phyloP scores from a whole-genome alignment of 768 basidiomycete genomes.

The Bullera alba region DNA sequence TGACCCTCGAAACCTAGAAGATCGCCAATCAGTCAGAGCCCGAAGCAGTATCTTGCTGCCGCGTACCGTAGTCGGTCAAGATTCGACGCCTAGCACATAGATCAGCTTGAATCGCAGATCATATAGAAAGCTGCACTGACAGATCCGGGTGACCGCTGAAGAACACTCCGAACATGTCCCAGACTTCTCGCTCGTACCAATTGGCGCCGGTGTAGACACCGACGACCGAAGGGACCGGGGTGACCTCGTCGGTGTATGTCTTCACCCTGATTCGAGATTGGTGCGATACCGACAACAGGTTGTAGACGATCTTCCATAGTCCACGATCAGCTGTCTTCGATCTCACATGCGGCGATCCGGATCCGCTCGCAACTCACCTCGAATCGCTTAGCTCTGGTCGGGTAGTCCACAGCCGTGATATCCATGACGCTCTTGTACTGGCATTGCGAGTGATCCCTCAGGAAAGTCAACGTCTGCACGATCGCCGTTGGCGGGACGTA shows the following conservation, averaged over 20 bases:
- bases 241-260: slow-evolving; percentile 90
- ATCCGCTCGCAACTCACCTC: slow-evolving; percentile 50
- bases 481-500: slow-evolving; percentile 77
- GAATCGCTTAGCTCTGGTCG: slow-evolving; percentile 84
- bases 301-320: slow-evolving; percentile 66
- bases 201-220: slow-evolving; percentile 83
- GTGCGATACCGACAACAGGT: slow-evolving; percentile 72
- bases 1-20: slow-evolving; percentile 98
- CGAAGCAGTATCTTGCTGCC: not conserved
- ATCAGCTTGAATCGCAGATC: not conserved
- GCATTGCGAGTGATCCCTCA: slow-evolving; percentile 90
- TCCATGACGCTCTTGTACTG: slow-evolving; percentile 91
- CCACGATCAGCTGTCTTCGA: not conserved
- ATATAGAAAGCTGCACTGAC: slow-evolving; percentile 51
- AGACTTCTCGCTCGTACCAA: slow-evolving; percentile 98
- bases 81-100: slow-evolving; percentile 69
- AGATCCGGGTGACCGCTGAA: slow-evolving; percentile 95
- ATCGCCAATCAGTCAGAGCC: not conserved
- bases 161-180: slow-evolving; percentile 96
- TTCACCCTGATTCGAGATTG: slow-evolving; percentile 88
- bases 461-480: slow-evolving; percentile 78
- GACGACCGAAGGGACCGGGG: slow-evolving; percentile 75
- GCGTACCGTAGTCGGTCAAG: slow-evolving; percentile 87
- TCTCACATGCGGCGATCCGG: not conserved
- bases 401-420: slow-evolving; percentile 91